Percentiles rank a stretch among this genome's conserved stretches.
Evolutionary conservation across 805 yeast genomes (phyloP).

Genomic region (Nakazawaea ishiwadae): DNA sequence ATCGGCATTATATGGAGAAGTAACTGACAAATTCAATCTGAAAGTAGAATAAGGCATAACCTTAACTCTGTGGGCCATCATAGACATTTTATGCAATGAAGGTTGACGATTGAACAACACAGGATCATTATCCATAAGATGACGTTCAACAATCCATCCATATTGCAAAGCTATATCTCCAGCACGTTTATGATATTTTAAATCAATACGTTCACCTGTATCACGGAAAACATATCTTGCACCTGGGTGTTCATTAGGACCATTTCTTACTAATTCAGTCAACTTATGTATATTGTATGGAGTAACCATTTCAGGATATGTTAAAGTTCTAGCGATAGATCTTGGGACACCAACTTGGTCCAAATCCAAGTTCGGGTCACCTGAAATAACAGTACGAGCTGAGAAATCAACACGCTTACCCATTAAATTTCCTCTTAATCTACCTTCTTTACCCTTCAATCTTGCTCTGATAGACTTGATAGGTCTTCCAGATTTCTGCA

Average conservation of each 20-base stretch:
- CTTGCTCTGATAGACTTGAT: conserved; percentile 99
- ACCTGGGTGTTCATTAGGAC: conserved; percentile 99
- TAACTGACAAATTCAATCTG: conserved; percentile 92
- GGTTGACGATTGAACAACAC: conserved; percentile 99
- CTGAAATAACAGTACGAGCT: conserved; percentile 98
- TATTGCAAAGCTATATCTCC: conserved; percentile 97
- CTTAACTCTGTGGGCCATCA: conserved; percentile 99
- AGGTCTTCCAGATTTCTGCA: conserved; percentile 98
- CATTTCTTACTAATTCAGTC: conserved; percentile 92
- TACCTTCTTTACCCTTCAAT: conserved; percentile 98
- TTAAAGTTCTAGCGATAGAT: conserved; percentile 89
- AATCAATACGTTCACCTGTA: conserved; percentile 97
- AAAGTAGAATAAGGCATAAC: conserved; percentile 99
- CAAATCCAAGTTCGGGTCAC: conserved; percentile 95
- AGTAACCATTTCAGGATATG: conserved; percentile 97
- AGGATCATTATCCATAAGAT: conserved; percentile 95
- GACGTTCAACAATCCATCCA: conserved; percentile 99
- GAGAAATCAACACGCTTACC: conserved; percentile 99
- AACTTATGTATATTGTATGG: conserved; percentile 94
- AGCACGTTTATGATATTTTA: conserved; percentile 94
- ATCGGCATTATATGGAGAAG: conserved; percentile 99
- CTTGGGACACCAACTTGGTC: conserved; percentile 99
- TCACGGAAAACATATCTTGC: conserved; percentile 98
- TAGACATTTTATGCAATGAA: conserved; percentile 97
- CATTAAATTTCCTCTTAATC: conserved; percentile 97